Conservation (phyloP, 495 filamentous ascomycete genomes). For the Hypoxylon fragiforme region DNA sequence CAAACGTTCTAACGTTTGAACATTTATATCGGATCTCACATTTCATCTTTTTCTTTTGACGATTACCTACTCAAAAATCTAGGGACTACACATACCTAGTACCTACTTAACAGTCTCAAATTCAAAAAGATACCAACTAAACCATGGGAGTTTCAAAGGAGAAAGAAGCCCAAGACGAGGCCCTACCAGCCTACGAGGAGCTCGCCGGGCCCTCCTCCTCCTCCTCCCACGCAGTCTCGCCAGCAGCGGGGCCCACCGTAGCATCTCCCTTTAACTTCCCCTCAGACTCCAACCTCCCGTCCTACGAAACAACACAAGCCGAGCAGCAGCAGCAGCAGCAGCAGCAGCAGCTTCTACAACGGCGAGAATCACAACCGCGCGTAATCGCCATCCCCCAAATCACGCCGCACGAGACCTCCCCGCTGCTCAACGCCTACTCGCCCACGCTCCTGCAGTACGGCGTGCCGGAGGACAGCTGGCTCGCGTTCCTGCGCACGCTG, state of each 20-base stretch:
- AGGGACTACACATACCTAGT: too few relatives aligned
- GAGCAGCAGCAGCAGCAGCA: too few relatives aligned
- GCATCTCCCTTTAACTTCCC: slow-evolving; percentile 39
- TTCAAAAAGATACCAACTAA: neutral
- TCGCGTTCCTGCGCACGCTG: slow-evolving; percentile 35
- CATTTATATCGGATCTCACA: too few relatives aligned
- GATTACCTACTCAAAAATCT: too few relatives aligned
- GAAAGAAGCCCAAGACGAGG: slow-evolving; percentile 19
- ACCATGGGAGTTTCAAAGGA: slow-evolving; percentile 14
- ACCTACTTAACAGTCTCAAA: neutral
- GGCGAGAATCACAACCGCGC: slow-evolving; percentile 1
- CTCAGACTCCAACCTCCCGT: slow-evolving; percentile 14
- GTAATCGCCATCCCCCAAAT: slow-evolving; percentile 40
- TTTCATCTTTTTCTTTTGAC: too few relatives aligned
- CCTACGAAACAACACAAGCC: too few relatives aligned
- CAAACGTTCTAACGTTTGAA: too few relatives aligned
- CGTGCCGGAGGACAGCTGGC: slow-evolving; percentile 32
- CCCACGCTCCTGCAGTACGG: slow-evolving; percentile 28
- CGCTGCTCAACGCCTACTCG: slow-evolving; percentile 36
- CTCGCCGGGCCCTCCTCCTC: slow-evolving; percentile 6
- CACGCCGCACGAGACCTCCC: slow-evolving; percentile 19
- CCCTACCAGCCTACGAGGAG: slow-evolving; percentile 18
- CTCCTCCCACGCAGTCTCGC: neutral
- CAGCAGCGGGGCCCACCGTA: slow-evolving; percentile 18
- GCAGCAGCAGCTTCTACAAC: too few relatives aligned